These are phyloP conservation scores for Corchorus capsularis DNA, from an alignment of 345 rosid species.

Conservation along the genomic window DNA sequence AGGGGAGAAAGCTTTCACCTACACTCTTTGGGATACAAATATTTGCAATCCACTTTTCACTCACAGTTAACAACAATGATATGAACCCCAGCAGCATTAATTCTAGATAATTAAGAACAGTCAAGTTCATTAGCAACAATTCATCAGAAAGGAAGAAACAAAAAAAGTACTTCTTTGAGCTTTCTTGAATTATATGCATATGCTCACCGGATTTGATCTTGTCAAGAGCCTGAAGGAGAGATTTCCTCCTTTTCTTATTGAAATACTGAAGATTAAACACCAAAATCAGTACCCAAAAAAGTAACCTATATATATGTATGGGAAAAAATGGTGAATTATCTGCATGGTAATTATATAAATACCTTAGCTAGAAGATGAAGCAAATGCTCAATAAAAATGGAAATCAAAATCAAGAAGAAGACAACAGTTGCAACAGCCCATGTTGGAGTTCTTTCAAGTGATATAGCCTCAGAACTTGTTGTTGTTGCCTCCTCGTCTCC, in stretches of 20 bases:
- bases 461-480: constrained; percentile 26
- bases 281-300: neutral
- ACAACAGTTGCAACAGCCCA: constrained; percentile 91
- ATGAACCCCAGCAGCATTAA: constrained; percentile 82
- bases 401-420: constrained; percentile 52
- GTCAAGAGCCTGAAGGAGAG: constrained; percentile 72
- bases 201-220: constrained; percentile 75
- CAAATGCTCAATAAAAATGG: constrained; percentile 59
- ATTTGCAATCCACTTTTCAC: constrained; percentile 57
- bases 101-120: constrained; percentile 29
- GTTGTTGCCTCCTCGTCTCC: constrained; percentile 20
- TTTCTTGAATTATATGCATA: neutral
- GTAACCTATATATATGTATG: neutral
- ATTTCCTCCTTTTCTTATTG: constrained; percentile 47
- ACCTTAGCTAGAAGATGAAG: constrained; percentile 61
- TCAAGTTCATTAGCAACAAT: neutral
- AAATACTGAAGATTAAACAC: constrained; percentile 45
- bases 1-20: constrained; percentile 53
- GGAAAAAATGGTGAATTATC: too few species aligned
- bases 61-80: constrained; percentile 59
- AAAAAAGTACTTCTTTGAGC: neutral
- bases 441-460: constrained; percentile 67
- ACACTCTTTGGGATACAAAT: constrained; percentile 55
- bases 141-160: neutral
- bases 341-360: constrained; percentile 4